Base-by-base conservation (phyloP, 2,329 filamentous ascomycete genomes). In the Nothopassalora personata region DNA sequence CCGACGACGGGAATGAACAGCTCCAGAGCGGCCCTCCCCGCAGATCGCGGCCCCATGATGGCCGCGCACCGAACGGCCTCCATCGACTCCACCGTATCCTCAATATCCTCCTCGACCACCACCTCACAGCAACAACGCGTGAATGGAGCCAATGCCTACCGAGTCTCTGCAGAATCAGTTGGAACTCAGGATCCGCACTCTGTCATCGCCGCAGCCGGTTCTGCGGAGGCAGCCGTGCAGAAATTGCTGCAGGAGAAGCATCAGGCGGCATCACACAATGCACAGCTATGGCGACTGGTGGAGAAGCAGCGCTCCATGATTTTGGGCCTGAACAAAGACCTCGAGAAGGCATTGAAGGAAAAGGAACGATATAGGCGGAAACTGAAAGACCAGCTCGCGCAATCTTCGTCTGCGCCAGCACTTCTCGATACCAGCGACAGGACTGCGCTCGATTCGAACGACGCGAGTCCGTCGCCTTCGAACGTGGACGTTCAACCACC, bases 221-320 rank as follows among this genome's bases (percentile, higher is more conserved):
- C 91, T 54, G 83, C 92, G 15, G 93, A 99, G 72, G 90, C 89
- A 5, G 88, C 95, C 5, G 90, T 99, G 60, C 84, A 91, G 66
- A 90, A 94, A 68, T 78, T 99, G 53, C 77, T 97, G 64, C 95
- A 90, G 72, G 94, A 99, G 72, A 97, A 97, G 74, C 86, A 93
- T 63, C 89, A 90, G 52, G 89, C 91, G 56, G 85, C 90, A 5
- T 88, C 90, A 66, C 94, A 97, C 71, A 97, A 97, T 72, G 81
- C 87, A 18, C 93, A 99, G 73, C 77, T 99, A 68, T 99, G 94
- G 94, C 87, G 91, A 53, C 78, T 99, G 50, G 91, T 99, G 53
- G 93, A 97, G 73, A 97, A 99, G 77, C 94, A 99, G 74, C 83
- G 93, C 62, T 86, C 91, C 15, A 92, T 99, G 86, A 91, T 99